A percentile compares a stretch with the other conserved stretches of the same genome.
phyloP scores from a whole-genome alignment of 1,139 yeast species.

The Yamadazyma blattariae region DNA sequence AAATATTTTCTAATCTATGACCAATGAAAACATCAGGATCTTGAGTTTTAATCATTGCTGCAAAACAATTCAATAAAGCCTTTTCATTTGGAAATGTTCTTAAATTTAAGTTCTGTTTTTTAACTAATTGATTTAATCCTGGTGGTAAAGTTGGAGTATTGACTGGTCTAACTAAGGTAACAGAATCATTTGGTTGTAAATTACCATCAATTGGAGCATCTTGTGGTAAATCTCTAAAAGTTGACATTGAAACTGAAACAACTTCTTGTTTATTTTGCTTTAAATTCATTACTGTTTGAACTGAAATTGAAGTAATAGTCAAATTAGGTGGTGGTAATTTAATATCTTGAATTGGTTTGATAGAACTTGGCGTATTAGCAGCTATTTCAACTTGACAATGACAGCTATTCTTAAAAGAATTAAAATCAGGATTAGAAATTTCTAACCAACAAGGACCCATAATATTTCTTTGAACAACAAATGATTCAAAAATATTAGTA shows the following conservation, averaged over 20 bases:
- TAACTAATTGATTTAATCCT: conserved; percentile 62
- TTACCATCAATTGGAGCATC: conserved; percentile 66
- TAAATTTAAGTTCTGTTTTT: conserved; percentile 45
- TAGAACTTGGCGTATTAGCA: conserved; percentile 46
- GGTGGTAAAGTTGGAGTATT: conserved; percentile 64
- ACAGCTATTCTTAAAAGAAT: conserved; percentile 60
- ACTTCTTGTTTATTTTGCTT: conserved; percentile 80
- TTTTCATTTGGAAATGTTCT: conserved; percentile 71
- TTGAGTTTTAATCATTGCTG: conserved; percentile 63
- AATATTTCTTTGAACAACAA: conserved; percentile 75
- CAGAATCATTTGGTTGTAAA: conserved; percentile 50
- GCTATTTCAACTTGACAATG: conserved; percentile 80
- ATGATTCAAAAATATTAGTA: conserved; percentile 75
- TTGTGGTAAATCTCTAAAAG: conserved; percentile 63
- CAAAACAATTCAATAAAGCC: conserved; percentile 66
- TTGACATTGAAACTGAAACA: conserved; percentile 75
- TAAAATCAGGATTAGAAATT: conserved; percentile 61
- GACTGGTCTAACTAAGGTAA: conserved; percentile 77
- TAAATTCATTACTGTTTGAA: conserved; percentile 76
- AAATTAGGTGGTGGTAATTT: conserved; percentile 54
- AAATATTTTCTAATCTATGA: conserved; percentile 76
- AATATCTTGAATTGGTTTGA: conserved; percentile 52
- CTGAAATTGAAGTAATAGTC: conserved; percentile 70
- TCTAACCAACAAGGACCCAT: conserved; percentile 99
- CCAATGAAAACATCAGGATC: conserved; percentile 95